Evolutionary conservation across 106 monocot species (phyloP).

Genomic region (Triglochin maritima): DNA sequence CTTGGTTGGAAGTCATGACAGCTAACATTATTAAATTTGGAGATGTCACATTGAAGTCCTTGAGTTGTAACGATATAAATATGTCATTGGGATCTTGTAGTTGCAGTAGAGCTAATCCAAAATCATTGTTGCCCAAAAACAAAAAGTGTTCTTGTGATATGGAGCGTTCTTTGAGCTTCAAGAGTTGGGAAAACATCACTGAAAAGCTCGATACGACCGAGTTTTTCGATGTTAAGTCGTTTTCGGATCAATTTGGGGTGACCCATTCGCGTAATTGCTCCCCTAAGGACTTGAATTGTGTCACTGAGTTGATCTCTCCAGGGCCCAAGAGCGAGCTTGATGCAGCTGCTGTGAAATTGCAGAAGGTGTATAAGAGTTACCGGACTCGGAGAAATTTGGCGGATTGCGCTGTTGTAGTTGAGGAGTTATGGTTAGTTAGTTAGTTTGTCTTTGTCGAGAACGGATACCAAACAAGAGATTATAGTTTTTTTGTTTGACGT

Average conservation of each 20-base stretch:
- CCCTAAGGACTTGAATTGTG: not conserved
- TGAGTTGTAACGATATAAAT: not conserved
- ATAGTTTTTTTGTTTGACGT: no score
- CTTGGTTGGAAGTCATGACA: no score
- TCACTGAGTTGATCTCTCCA: constrained; percentile 12
- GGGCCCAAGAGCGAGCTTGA: constrained; percentile 43
- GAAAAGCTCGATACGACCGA: not conserved
- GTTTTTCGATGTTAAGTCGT: not conserved
- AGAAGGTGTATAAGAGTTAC: constrained; percentile 80
- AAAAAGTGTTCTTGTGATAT: not conserved
- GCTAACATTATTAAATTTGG: no score
- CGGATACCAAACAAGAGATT: no score
- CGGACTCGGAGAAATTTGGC: constrained; percentile 60
- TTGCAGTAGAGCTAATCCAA: not conserved
- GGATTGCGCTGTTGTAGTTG: constrained; percentile 70
- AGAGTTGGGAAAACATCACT: constrained; percentile 4
- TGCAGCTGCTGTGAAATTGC: constrained; percentile 54
- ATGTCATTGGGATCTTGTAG: not conserved
- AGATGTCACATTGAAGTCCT: no score
- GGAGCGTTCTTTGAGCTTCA: constrained; percentile 14
- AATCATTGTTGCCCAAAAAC: constrained; percentile 2
- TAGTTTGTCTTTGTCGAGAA: not conserved
- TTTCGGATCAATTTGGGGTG: not conserved
- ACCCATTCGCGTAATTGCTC: not conserved
- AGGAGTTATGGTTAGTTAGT: constrained; percentile 48